Evolutionary conservation across 139 green algal species (phyloP), one percentile per base, ranked within the genome.

Genomic region (Picochlorum sp.): DNA sequence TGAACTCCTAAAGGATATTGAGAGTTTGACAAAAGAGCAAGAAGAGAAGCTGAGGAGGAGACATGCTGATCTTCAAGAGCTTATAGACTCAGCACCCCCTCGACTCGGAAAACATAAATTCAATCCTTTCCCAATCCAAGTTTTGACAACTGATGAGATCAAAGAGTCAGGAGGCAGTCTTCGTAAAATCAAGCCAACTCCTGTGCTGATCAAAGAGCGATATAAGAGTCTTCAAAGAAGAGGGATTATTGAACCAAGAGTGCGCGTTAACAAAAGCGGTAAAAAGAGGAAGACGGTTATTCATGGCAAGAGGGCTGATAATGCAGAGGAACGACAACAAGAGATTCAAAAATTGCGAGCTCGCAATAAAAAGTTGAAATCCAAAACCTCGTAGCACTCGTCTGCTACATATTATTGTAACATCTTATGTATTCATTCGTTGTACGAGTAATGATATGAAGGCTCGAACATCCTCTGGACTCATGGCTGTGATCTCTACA

Each of bases 151-250:
- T 20, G 85, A 92, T 20, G 83, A 93, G 66, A 30, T 89, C 23
- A 70, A 41, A 1, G 60, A 66, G 21, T 18, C 34, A 41, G 49
- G 31, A 26, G 82, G 82, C 69, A 86, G 79, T 62, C 71, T 94
- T 62, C 67, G 86, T 2, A 49, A 62, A 20, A 61, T 89, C 13
- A 83, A 78, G 56, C 61, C 74, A 10, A 68, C 71, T 6, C 45
- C 70, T 20, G 67, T 74, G 49, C 65, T 84, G 57, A 57, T 62
- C 8, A 68, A 68, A 31, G 79, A 86, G 57, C 60, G 79, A 16
- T 95, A 84, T 77, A 91, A 90, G 65, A 84, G 76, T 52, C 67
- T 96, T 59, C 88, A 96, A 73, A 76, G 81, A 60, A 77, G 85
- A 0, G 85, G 83, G 10, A 23, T 90, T 8, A 77, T 95, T 3